A percentile compares a stretch with the other conserved stretches of the same genome.
Evolutionary conservation across 116 monocot genomes (phyloP).

Genomic region (Phalaenopsis hybrid): DNA sequence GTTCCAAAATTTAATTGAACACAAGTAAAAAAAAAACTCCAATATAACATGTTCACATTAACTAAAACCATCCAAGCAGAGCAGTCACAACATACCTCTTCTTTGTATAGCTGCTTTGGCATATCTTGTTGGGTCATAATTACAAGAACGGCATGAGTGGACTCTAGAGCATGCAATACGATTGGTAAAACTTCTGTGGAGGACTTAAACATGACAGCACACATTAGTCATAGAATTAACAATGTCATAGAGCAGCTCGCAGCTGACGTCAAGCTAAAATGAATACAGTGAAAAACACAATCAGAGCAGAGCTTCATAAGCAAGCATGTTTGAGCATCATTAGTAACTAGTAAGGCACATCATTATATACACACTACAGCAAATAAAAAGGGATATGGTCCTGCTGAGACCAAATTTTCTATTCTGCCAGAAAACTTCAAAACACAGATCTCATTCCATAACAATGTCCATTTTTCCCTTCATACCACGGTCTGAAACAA

Average conservation of each 20-base stretch:
- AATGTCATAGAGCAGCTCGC: neutral
- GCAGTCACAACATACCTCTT: conserved; percentile 60
- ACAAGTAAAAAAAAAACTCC: neutral
- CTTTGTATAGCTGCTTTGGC: conserved; percentile 97
- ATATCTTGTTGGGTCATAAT: conserved; percentile 88
- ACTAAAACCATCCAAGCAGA: neutral
- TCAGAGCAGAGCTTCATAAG: neutral
- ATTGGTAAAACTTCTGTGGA: conserved; percentile 46
- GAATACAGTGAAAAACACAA: neutral
- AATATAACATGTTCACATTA: neutral
- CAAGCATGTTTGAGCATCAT: neutral
- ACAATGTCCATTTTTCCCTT: neutral
- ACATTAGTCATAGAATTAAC: conserved; percentile 6
- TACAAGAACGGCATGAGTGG: conserved; percentile 69
- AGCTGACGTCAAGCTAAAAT: neutral
- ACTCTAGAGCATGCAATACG: conserved; percentile 77
- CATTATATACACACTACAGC: neutral
- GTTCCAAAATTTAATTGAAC: neutral
- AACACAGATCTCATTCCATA: neutral
- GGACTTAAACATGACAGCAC: conserved; percentile 34
- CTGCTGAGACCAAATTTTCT: neutral
- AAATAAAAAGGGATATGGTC: neutral
- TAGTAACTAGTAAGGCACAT: neutral
- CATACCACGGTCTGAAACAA: neutral
- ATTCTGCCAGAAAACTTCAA: neutral